Evolutionary conservation across 148 eudicot species (phyloP).

Genomic region (Arbutus unedo): DNA sequence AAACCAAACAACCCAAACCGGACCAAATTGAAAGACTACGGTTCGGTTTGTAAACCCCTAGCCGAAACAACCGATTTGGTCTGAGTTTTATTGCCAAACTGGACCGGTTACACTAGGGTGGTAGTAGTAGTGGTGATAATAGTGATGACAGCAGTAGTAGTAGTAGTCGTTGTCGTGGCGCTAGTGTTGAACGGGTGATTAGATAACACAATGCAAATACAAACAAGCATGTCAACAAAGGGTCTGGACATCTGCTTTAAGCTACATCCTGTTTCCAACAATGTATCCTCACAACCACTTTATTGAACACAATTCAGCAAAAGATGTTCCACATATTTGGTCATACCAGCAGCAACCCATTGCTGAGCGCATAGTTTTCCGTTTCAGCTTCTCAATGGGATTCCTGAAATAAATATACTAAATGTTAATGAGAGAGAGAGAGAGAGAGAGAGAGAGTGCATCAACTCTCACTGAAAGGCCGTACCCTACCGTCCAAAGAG

Average conservation of each 20-base stretch:
- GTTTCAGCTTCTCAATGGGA: slow-evolving; percentile 21
- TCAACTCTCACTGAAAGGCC: no score
- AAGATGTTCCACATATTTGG: background rate
- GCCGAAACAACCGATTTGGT: no score
- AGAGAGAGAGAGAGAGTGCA: slow-evolving; percentile 7
- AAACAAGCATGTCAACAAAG: slow-evolving; percentile 1
- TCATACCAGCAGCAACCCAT: background rate
- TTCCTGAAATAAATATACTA: slow-evolving; percentile 19
- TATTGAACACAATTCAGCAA: slow-evolving; percentile 16
- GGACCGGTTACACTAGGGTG: no score
- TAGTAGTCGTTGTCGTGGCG: no score
- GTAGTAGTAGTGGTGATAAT: no score
- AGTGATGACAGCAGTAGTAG: no score
- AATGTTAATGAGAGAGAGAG: background rate
- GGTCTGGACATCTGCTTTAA: background rate
- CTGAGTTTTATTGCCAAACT: no score
- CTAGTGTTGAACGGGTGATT: no score
- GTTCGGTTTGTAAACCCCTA: no score
- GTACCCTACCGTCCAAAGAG: background rate
- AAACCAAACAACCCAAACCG: no score
- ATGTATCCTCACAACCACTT: slow-evolving; percentile 1
- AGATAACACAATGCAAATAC: background rate
- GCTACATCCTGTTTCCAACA: background rate
- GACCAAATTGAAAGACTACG: no score
- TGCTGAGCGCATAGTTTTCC: background rate